These are phyloP conservation scores for Neurospora terricola DNA, from an alignment of 495 filamentous ascomycete genomes.

Conservation along the genomic window DNA sequence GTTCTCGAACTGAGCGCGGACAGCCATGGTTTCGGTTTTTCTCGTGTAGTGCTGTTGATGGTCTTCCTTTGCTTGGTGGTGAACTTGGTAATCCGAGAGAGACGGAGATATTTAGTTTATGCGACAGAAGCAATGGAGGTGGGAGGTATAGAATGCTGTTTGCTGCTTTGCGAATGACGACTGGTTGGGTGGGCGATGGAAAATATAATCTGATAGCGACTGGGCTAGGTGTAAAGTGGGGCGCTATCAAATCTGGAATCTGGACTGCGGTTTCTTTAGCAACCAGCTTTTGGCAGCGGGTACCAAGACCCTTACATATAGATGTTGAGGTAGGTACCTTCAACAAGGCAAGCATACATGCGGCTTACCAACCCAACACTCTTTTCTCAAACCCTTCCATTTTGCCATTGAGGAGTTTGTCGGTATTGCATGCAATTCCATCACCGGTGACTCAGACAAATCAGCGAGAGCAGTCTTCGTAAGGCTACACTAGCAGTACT, in stretches of 20 bases:
- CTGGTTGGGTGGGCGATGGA: slow-evolving; percentile 1
- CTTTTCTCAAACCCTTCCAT: neutral
- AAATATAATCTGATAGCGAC: neutral
- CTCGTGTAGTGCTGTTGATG: slow-evolving; percentile 1
- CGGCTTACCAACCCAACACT: neutral
- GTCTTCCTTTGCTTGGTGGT: slow-evolving; percentile 5
- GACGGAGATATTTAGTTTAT: slow-evolving; percentile 6
- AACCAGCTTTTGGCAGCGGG: neutral
- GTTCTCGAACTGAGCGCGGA: slow-evolving; percentile 91
- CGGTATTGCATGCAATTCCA: neutral
- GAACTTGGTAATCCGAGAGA: neutral
- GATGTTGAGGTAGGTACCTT: too few relatives aligned
- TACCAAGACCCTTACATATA: neutral
- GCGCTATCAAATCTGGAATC: neutral
- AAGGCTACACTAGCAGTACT: neutral
- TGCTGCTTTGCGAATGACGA: slow-evolving; percentile 8
- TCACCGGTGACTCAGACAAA: neutral
- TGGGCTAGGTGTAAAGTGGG: neutral
- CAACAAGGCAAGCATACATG: neutral
- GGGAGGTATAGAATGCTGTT: slow-evolving; percentile 1
- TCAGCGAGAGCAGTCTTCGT: neutral
- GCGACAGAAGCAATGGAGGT: neutral
- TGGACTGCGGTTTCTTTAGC: neutral
- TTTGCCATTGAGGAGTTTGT: neutral
- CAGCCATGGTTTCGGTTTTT: slow-evolving; percentile 49